A percentile compares a stretch with the other conserved stretches of the same genome.
Conservation (phyloP, 352 stramenopile species). For the Sclerospora graminicola region DNA sequence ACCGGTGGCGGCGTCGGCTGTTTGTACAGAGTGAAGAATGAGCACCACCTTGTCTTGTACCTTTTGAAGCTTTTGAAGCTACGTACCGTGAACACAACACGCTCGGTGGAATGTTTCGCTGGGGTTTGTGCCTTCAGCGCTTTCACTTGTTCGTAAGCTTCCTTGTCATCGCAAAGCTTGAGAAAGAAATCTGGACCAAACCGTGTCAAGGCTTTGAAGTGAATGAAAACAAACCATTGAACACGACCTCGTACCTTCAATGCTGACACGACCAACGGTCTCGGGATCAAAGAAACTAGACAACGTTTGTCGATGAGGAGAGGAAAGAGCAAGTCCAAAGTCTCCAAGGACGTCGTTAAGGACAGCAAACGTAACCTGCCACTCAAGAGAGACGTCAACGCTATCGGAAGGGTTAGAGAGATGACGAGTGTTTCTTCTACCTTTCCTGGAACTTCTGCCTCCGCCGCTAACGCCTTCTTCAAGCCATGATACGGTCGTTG, state of each 20-base stretch:
- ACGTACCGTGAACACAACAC: slow-evolving; percentile 17
- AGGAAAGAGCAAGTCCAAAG: slow-evolving; percentile 42
- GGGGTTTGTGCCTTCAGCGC: neutral
- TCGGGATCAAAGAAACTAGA: slow-evolving; percentile 45
- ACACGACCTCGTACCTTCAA: slow-evolving; percentile 43
- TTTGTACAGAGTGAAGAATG: neutral
- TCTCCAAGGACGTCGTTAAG: slow-evolving; percentile 66
- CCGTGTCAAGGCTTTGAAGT: too few relatives aligned
- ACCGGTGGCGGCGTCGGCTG: slow-evolving; percentile 13
- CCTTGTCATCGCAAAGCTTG: slow-evolving; percentile 52
- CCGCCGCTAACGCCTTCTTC: slow-evolving; percentile 63
- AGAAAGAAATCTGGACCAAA: too few relatives aligned
- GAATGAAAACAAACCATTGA: too few relatives aligned
- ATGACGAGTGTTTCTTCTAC: too few relatives aligned
- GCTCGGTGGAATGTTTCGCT: too few relatives aligned
- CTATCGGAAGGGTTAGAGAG: neutral
- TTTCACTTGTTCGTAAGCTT: slow-evolving; percentile 32
- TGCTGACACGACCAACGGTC: slow-evolving; percentile 39
- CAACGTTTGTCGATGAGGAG: slow-evolving; percentile 30
- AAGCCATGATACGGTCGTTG: slow-evolving; percentile 66
- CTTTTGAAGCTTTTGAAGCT: too few relatives aligned
- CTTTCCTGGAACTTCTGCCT: slow-evolving; percentile 63
- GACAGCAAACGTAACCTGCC: slow-evolving; percentile 46
- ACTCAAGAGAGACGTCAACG: neutral
- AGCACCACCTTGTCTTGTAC: too few relatives aligned